Percentiles rank a stretch among this genome's conserved stretches.
phyloP scores from a whole-genome alignment of 1,139 yeast species.

The Candida smagusa region DNA sequence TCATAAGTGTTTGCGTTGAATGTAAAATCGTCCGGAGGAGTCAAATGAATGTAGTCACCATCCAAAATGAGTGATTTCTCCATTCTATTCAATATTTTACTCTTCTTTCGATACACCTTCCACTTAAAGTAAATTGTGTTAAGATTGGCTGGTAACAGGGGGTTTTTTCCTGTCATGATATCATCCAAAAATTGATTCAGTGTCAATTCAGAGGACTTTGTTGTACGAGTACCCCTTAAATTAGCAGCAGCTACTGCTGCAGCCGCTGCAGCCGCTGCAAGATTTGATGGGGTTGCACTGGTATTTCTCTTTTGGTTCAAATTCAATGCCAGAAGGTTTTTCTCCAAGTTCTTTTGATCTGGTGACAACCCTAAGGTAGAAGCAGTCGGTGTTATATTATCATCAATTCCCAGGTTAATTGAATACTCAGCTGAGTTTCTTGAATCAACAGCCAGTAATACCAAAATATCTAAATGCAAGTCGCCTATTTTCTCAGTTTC shows the following conservation, averaged over 20 bases:
- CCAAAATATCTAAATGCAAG: conserved; percentile 11
- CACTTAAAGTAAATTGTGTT: conserved; percentile 49
- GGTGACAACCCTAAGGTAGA: conserved; percentile 29
- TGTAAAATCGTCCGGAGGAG: conserved; percentile 64
- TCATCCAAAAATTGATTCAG: conserved; percentile 34
- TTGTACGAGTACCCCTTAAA: not conserved
- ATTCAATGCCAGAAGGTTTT: conserved; percentile 15
- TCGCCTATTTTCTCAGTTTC: conserved; percentile 22
- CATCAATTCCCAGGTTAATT: conserved; percentile 10
- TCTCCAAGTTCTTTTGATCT: conserved; percentile 21
- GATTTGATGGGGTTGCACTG: not conserved
- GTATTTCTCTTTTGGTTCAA: conserved; percentile 2
- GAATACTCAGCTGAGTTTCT: conserved; percentile 6
- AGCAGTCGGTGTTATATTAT: conserved; percentile 30
- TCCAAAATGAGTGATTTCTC: conserved; percentile 85
- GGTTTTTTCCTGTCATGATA: conserved; percentile 31
- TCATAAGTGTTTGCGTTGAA: conserved; percentile 51
- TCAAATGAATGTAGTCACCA: conserved; percentile 87
- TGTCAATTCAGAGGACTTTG: conserved; percentile 5
- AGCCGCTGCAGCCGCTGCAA: conserved; percentile 1
- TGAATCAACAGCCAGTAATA: conserved; percentile 5
- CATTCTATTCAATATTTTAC: conserved; percentile 76
- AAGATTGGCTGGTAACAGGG: conserved; percentile 34
- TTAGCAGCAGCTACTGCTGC: conserved; percentile 3
- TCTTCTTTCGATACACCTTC: conserved; percentile 85